Conservation (phyloP, 768 basidiomycete species). For the Trametes villosa region DNA sequence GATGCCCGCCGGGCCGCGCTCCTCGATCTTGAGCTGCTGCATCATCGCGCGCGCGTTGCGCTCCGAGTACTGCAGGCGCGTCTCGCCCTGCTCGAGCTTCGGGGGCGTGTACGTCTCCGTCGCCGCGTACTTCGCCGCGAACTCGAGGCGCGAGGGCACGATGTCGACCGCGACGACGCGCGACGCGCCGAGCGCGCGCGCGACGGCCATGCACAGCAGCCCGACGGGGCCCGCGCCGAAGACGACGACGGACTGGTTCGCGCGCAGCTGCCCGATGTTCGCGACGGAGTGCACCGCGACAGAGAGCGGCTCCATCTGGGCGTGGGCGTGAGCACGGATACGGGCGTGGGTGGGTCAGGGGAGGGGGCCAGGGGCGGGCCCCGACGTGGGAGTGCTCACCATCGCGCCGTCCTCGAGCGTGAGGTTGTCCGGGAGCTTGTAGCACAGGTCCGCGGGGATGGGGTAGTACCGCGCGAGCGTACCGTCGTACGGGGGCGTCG, state of each 20-base stretch:
- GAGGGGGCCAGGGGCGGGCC: neutral
- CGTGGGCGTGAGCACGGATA: constrained; percentile 2
- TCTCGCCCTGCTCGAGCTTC: constrained; percentile 63
- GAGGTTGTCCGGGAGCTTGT: constrained; percentile 80
- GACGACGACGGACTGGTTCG: constrained; percentile 77
- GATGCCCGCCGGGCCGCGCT: constrained; percentile 70
- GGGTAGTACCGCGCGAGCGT: constrained; percentile 88
- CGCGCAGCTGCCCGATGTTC: constrained; percentile 71
- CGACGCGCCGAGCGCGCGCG: constrained; percentile 87
- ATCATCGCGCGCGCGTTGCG: constrained; percentile 73
- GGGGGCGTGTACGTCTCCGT: constrained; percentile 75
- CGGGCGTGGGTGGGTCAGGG: neutral
- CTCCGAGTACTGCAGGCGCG: constrained; percentile 68
- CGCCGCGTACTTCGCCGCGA: constrained; percentile 85
- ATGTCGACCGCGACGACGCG: constrained; percentile 88
- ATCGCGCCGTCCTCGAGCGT: constrained; percentile 94
- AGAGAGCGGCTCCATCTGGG: constrained; percentile 90
- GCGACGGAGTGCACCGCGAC: constrained; percentile 90
- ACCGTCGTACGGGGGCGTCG: constrained; percentile 92
- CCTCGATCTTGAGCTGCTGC: constrained; percentile 64
- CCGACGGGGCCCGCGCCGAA: constrained; percentile 92
- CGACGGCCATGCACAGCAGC: constrained; percentile 94
- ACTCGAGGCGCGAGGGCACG: constrained; percentile 73
- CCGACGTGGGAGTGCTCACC: constrained; percentile 47
- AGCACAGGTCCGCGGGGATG: constrained; percentile 84